Base-by-base conservation (phyloP, 192 early-diverging fungal species). In the Jimgerdemannia flammicorona region DNA sequence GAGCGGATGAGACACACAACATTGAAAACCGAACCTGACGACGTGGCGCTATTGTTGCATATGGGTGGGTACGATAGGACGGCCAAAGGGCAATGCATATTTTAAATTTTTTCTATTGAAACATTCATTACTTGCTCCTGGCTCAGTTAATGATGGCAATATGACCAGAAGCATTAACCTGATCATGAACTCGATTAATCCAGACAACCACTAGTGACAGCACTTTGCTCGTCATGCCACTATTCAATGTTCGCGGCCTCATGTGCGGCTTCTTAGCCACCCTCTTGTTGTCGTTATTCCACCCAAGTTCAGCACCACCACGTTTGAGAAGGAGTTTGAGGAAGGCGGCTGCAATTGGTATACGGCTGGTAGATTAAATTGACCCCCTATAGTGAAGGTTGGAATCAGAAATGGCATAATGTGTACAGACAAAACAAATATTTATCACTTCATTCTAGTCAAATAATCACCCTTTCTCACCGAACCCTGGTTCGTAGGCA, bases 181-280 rank as follows among this genome's bases (percentile, higher is more conserved):
- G n/a, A n/a, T n/a, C n/a, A n/a, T n/a, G n/a, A n/a, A n/a, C n/a
- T n/a, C n/a, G n/a, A n/a, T n/a, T n/a, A n/a, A n/a, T 11, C 63
- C 44, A 84, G 87, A 89, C 43, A 93, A 95, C 67, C 95, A 73
- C 85, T 4, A 43, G 68, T 3, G 95, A 96, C 79, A 71, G 86
- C 19, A 89, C 93, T 4, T 84, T 91, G 72, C 75, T 95, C 19
- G 93, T 94, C 20, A 95, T 95, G 93, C 93, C 95, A 6, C 86
- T 96, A 20, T 94, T 94, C 84, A 93, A 96, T 76, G 92, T 94
- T 6, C 93, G 95, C 77, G 95, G 95, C 8, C 81, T 96, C 59
- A 88, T 96, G 54, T 91, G 93, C 70, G 92, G 88, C 7, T 77
- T 90, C 67, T 81, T 96, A 29, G 84, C 93, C 4, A 89, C 91